These are phyloP conservation scores for Globisporangium spiculum DNA, from an alignment of 352 stramenopile genomes.

Conservation along the genomic window DNA sequence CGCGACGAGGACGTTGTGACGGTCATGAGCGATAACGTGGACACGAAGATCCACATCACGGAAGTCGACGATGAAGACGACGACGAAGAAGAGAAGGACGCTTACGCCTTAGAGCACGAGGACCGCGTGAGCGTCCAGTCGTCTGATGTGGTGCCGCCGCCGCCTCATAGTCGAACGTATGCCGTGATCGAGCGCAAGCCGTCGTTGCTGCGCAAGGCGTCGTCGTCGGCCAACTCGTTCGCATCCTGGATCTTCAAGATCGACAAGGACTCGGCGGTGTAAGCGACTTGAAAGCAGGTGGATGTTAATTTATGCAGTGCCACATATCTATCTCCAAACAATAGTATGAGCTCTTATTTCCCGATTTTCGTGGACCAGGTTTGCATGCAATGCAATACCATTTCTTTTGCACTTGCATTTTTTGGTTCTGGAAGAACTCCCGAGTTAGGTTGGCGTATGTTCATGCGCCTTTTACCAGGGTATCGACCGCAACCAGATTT, in stretches of 20 bases:
- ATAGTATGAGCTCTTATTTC: neutral
- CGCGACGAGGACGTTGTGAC: constrained; percentile 38
- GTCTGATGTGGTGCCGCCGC: neutral
- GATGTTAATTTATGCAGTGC: neutral
- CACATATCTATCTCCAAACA: neutral
- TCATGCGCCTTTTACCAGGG: constrained; percentile 37
- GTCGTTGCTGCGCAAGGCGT: constrained; percentile 19
- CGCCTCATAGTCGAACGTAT: constrained; percentile 16
- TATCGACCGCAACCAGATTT: constrained; percentile 22
- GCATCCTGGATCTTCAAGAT: constrained; percentile 21
- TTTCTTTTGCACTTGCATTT: constrained; percentile 33
- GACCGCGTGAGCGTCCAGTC: neutral
- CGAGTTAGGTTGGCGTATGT: no score
- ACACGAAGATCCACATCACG: constrained; percentile 3
- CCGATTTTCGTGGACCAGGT: neutral
- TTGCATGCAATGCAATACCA: neutral
- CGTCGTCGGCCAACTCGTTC: constrained; percentile 18
- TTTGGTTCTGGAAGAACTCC: constrained; percentile 6
- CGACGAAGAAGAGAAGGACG: neutral
- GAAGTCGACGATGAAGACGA: constrained; percentile 4
- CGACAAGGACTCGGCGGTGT: constrained; percentile 12
- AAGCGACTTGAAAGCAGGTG: neutral
- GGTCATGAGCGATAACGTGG: constrained; percentile 21
- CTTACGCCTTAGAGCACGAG: neutral
- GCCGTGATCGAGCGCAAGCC: constrained; percentile 17